Evolutionary conservation across 2,329 filamentous ascomycete genomes (phyloP), one percentile per base, ranked within the genome.

Genomic region (Ceratocystiopsis brevicomis): DNA sequence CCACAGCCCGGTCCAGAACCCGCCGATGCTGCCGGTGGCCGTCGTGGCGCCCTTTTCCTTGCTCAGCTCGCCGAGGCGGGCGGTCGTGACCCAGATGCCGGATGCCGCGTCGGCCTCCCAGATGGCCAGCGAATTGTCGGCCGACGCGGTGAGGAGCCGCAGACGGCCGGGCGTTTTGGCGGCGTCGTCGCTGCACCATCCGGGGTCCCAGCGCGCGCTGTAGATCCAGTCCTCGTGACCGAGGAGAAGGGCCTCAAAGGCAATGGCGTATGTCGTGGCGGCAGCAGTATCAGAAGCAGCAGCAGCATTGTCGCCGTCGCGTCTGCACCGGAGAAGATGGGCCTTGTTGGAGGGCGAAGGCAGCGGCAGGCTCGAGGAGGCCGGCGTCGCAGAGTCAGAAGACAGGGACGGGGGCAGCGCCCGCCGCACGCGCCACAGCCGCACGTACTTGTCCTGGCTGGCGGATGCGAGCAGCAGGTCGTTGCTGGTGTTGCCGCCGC

Each of bases 191-290:
- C n/a, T n/a, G n/a, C n/a, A n/a, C n/a, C n/a, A 30, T 11, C 12
- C 15, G 8, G 67, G 0, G 46, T 72, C 70, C 87, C 87, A 95
- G 44, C 69, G 67, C 2, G 83, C 78, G 44, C 82, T 92, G 60
- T 94, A 96, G 45, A 98, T 88, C 90, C 90, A 98, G 55, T 98
- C 90, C 56, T 98, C 90, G 55, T 98, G 90, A 10, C 90, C 90
- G 3, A 98, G 72, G 6, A 98, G 70, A 3, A 98, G 66, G 1
- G 90, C 90, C 59, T 98, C 90, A 51, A 98, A 96, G 0, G 86
- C 93, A 44, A 94, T 68, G 8, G 81, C 82, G 59, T 82, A 88
- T 50, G 4, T 64, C 66, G 9, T 15, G 6, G 5, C n/a, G n/a
- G n/a, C n/a, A n/a, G n/a, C n/a, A n/a, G n/a, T n/a, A n/a, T n/a